Evolutionary conservation across 495 filamentous ascomycete genomes (phyloP), one percentile per base, ranked within the genome.

Genomic region (Hyaloscypha variabilis): DNA sequence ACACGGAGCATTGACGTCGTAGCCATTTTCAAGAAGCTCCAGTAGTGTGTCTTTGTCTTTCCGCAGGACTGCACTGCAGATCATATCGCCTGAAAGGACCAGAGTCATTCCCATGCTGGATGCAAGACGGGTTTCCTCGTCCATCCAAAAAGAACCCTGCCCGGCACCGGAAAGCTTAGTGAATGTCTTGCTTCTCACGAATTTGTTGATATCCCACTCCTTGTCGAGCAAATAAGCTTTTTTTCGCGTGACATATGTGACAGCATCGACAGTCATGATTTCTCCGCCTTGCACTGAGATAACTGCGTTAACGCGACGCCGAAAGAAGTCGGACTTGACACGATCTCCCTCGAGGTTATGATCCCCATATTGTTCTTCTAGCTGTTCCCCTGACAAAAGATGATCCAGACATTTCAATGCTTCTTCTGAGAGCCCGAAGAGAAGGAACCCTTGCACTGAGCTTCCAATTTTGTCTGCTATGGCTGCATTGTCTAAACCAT

Each of bases 361-460:
- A 52, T n/a, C 19, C 23, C 19, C 49, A n/a, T n/a, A 52, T n/a
- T 5, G 49, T 24, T 52, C 19, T n/a, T n/a, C 49, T n/a, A 52
- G 49, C 49, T 52, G 17, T n/a, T 52, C 49, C 17, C 19, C 17
- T 19, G 49, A n/a, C 6, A 52, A 52, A 24, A 52, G 19, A n/a
- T n/a, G 19, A 52, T 52, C 49, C 6, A n/a, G 23, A 52, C 23
- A 52, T 24, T 24, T n/a, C 23, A 52, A 52, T 6, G 49, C 49
- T 52, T 52, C 49, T 52, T 52, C 49, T 19, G 49, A n/a, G 6
- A 52, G 49, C 19, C 49, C 49, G 23, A 52, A 24, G 23, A 52
- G 17, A 19, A 52, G 17, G 49, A 52, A 52, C 19, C 49, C 49
- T n/a, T n/a, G 19, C 49, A 52, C 49, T 52, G 49, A 52, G 49